These are phyloP conservation scores for Paracorniculantispora psalliotae DNA, from an alignment of 2,329 filamentous ascomycete genomes.

Conservation along the genomic window DNA sequence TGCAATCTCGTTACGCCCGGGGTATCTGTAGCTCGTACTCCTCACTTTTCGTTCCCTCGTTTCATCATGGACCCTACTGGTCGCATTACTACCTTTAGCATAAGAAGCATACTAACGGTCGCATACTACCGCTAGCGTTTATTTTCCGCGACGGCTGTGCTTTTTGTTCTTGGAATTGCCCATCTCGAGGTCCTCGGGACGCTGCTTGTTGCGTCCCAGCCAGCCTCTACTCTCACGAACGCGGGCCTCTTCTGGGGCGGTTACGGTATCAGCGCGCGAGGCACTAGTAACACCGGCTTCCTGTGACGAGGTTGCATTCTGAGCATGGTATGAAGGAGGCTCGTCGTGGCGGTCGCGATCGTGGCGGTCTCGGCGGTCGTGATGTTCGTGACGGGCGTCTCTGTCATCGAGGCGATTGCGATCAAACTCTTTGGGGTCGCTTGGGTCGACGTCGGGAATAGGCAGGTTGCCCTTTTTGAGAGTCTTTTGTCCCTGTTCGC, in stretches of 20 bases:
- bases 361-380: not conserved
- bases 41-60: no score
- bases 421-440: constrained; percentile 49
- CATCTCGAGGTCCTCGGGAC: constrained; percentile 27
- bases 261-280: not conserved
- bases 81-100: no score
- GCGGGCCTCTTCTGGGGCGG: constrained; percentile 17
- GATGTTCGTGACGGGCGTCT: not conserved
- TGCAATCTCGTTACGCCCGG: constrained; percentile 3
- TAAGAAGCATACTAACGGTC: no score
- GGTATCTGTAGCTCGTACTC: not conserved
- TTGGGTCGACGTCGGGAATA: constrained; percentile 45
- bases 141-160: constrained; percentile 15
- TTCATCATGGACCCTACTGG: no score
- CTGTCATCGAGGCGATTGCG: constrained; percentile 18
- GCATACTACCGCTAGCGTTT: not conserved
- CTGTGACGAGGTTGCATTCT: constrained; percentile 17
- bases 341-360: constrained; percentile 13
- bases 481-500: constrained; percentile 60
- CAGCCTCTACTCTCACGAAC: constrained; percentile 24
- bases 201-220: constrained; percentile 24
- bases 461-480: constrained; percentile 42
- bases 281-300: constrained; percentile 4
- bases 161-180: constrained; percentile 16
- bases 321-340: constrained; percentile 24